phyloP scores from a whole-genome alignment of 192 early-diverging fungal species.

The Diversispora epigaea region DNA sequence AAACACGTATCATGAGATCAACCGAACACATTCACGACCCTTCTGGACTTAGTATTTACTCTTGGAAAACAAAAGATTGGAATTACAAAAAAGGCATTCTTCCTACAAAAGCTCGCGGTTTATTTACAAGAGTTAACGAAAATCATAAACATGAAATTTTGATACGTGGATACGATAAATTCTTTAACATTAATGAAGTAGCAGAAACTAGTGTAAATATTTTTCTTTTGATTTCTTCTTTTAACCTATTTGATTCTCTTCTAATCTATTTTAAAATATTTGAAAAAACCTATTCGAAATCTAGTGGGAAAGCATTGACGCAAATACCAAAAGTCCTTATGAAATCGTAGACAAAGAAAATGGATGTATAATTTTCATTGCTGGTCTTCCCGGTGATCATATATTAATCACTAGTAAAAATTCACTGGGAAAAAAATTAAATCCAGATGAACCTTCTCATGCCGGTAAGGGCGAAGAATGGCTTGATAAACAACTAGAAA shows the following conservation, averaged over 20 bases:
- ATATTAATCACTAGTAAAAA: conserved; percentile 92
- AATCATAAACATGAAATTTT: conserved; percentile 56
- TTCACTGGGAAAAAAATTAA: conserved; percentile 43
- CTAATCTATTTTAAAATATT: conserved; percentile 33
- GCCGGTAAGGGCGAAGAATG: conserved; percentile 68
- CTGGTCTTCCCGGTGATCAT: conserved; percentile 49
- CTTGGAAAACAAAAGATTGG: conserved; percentile 70
- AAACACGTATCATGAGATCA: neutral
- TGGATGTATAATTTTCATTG: conserved; percentile 90
- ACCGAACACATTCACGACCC: neutral
- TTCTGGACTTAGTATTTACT: conserved; percentile 28
- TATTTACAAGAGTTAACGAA: conserved; percentile 61
- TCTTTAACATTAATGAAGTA: conserved; percentile 83
- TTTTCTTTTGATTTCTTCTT: neutral
- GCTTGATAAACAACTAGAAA: conserved; percentile 64
- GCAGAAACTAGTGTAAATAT: conserved; percentile 49
- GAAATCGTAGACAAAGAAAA: conserved; percentile 95
- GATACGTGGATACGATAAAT: conserved; percentile 96
- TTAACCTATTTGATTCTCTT: neutral
- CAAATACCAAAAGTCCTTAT: conserved; percentile 77
- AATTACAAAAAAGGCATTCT: conserved; percentile 68
- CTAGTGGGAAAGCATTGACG: conserved; percentile 57
- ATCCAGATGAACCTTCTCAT: conserved; percentile 42
- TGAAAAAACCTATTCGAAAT: neutral
- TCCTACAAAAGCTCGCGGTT: conserved; percentile 77